Base-by-base conservation (phyloP, 257 asterid genomes). In the Scutellaria galericulata region DNA sequence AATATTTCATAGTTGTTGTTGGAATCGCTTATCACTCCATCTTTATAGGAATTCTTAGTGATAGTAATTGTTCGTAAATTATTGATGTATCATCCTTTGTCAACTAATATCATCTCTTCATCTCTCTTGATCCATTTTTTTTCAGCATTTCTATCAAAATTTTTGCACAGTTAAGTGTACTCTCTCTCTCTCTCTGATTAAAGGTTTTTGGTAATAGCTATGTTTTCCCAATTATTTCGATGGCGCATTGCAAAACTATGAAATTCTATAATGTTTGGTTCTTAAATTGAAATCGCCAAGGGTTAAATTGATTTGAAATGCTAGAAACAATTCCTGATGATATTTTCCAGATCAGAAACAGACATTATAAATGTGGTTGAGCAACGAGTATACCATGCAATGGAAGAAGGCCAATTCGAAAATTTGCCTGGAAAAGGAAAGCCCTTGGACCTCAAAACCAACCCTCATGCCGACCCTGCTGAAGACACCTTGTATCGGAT, bases 401-500 rank as follows among this genome's bases (percentile, higher is more conserved):
- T 93, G 97, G 97, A 87, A 80, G 96, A 90, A 84, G 98, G 98
- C 37, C 87, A 93, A 56, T 93, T 93, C 52, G 97, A 90, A 66
- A 89, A 93, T 65, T 78, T 93, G 73, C 86, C 97, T 0, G 98
- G 97, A 35, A 90, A 90, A 75, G 98, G 97, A 50, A 90, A 93
- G 77, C 98, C 97, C 0, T 77, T 93, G 81, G 83, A 93, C 82
- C 88, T 93, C 22, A 83, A 70, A n/a, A 74, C 76, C 6, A 93
- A 90, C 84, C 96, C 96, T 76, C 97, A 89, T 37, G 97, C 80
- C 0, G 97, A 90, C 72, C 95, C 96, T 18, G 96, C 96, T 58
- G 96, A 93, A 66, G 97, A 93, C 72, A 90, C 96, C 45, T 77
- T 90, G 68, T 93, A 93, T 76, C 79, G 95, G 82, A 86, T 90